phyloP scores from a whole-genome alignment of 768 basidiomycete genomes.

The Tylopilus sp. region DNA sequence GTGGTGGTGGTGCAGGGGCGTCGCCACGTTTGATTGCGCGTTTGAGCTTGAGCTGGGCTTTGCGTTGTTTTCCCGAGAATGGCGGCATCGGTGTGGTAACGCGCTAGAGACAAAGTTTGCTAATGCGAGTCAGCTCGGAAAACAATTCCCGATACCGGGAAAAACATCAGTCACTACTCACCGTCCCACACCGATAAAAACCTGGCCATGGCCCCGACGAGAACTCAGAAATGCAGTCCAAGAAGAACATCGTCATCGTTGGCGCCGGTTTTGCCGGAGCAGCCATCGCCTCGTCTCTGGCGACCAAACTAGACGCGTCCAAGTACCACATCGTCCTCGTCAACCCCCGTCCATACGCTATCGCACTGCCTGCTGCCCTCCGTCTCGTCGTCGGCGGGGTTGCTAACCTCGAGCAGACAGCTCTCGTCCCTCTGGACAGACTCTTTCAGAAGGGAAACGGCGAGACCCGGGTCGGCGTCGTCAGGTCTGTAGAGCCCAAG shows the following conservation, averaged over 20 bases:
- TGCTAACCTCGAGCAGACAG: constrained; percentile 39
- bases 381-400: constrained; percentile 46
- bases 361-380: constrained; percentile 48
- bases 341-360: constrained; percentile 46
- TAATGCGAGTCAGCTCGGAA: too few species aligned
- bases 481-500: constrained; percentile 39
- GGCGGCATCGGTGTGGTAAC: constrained; percentile 17
- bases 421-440: constrained; percentile 50
- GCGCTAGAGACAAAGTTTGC: too few species aligned
- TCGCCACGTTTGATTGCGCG: constrained; percentile 86
- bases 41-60: constrained; percentile 69
- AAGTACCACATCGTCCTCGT: constrained; percentile 55
- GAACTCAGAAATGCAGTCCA: constrained; percentile 6
- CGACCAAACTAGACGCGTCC: constrained; percentile 44
- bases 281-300: constrained; percentile 44
- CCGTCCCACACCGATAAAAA: background rate
- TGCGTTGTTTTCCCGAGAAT: constrained; percentile 62
- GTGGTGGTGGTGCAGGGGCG: constrained; percentile 34
- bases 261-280: constrained; percentile 52
- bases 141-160: background rate
- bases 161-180: background rate
- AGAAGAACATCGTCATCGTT: constrained; percentile 49
- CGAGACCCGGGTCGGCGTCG: constrained; percentile 31
- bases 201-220: background rate
- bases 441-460: constrained; percentile 48